Evolutionary conservation across 2,329 filamentous ascomycete genomes (phyloP).

Genomic region (Beauveria sp.): DNA sequence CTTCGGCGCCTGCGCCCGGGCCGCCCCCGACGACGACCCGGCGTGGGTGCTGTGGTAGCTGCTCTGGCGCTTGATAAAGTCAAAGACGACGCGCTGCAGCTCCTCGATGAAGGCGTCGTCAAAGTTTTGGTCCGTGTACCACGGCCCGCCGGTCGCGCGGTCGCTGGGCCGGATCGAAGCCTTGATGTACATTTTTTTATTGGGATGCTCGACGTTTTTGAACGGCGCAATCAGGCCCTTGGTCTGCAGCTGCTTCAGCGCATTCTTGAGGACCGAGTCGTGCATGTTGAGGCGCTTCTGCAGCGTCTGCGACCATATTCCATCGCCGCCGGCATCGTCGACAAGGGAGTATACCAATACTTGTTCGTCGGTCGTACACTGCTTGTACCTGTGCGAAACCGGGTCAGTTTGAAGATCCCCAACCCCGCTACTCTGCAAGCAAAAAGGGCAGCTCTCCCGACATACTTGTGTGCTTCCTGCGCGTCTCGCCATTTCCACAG

Average conservation of each 20-base stretch:
- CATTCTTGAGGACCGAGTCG: conserved; percentile 71
- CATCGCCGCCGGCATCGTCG: conserved; percentile 74
- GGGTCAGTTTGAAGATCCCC: neutral
- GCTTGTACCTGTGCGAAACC: conserved; percentile 41
- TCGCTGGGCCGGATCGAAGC: conserved; percentile 76
- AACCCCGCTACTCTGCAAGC: neutral
- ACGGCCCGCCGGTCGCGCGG: conserved; percentile 85
- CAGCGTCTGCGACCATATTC: conserved; percentile 86
- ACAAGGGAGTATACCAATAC: conserved; percentile 82
- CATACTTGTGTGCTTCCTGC: conserved; percentile 56
- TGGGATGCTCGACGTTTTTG: conserved; percentile 84
- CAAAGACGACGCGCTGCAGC: conserved; percentile 65
- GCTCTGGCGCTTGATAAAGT: conserved; percentile 63
- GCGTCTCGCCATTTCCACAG: conserved; percentile 50
- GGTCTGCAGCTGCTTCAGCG: conserved; percentile 73
- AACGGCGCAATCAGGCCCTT: conserved; percentile 81
- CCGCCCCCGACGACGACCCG: conserved; percentile 20
- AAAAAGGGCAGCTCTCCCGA: neutral
- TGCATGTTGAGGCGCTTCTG: conserved; percentile 75
- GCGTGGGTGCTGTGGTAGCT: conserved; percentile 50
- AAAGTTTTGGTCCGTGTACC: conserved; percentile 86
- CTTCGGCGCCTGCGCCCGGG: conserved; percentile 41
- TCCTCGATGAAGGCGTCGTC: conserved; percentile 82
- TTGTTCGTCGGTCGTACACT: conserved; percentile 62
- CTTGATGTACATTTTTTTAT: conserved; percentile 95